Percentiles rank a stretch among this genome's conserved stretches.
Conservation (phyloP, 306 rosid genomes). For the Acacia melanoxylon region DNA sequence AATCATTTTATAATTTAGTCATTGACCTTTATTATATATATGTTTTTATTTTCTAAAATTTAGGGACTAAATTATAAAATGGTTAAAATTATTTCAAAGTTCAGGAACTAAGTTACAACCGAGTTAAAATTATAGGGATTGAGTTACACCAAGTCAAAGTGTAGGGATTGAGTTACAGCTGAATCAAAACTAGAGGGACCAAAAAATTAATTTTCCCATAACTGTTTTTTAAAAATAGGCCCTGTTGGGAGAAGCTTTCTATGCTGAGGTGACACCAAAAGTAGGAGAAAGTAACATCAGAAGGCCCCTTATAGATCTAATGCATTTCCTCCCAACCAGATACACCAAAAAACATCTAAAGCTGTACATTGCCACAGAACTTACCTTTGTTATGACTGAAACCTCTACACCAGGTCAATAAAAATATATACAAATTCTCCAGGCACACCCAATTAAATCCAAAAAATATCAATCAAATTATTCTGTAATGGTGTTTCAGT, state of each 20-base stretch:
- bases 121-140: too few species aligned
- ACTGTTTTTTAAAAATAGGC: not conserved
- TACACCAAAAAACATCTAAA: not conserved
- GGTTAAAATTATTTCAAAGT: too few species aligned
- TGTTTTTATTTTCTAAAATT: too few species aligned
- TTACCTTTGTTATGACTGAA: not conserved
- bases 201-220: not conserved
- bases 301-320: not conserved
- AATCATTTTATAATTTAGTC: too few species aligned
- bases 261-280: not conserved
- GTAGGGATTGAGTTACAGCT: too few species aligned
- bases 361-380: not conserved
- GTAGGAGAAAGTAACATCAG: not conserved
- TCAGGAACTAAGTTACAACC: too few species aligned
- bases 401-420: not conserved
- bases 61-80: too few species aligned
- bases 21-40: too few species aligned
- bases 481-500: not conserved
- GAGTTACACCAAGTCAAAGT: too few species aligned
- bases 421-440: not conserved
- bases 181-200: too few species aligned
- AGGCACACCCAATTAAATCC: not conserved
- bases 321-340: not conserved
- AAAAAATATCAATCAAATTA: not conserved
- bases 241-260: not conserved